A percentile compares a stretch with the other conserved stretches of the same genome.
phyloP scores from a whole-genome alignment of 139 green algal species.

The Gonium pectorale region DNA sequence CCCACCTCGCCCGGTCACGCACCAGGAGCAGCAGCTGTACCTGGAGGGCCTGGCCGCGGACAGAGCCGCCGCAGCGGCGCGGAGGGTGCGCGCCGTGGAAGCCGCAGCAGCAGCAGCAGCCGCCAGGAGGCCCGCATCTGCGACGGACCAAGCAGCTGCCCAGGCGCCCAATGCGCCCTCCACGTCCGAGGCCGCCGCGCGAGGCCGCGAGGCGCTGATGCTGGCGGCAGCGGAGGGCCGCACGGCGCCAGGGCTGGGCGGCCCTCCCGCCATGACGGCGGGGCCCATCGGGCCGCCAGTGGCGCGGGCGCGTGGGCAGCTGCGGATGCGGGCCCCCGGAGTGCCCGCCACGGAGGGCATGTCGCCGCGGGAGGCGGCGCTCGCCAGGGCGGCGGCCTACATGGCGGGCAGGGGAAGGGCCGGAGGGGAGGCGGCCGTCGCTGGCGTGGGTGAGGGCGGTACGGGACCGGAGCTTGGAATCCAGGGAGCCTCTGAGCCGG shows the following conservation, averaged over 20 bases:
- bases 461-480: not conserved
- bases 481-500: not conserved
- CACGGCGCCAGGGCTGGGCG: not conserved
- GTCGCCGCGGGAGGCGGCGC: conserved; percentile 18
- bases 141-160: too few species aligned
- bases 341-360: not conserved
- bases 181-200: not conserved
- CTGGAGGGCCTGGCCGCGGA: not conserved
- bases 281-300: conserved; percentile 13
- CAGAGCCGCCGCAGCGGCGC: not conserved
- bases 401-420: not conserved
- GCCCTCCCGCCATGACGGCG: not conserved
- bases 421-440: not conserved
- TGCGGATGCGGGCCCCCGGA: not conserved
- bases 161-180: too few species aligned
- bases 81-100: not conserved
- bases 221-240: conserved; percentile 13
- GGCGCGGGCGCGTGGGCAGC: not conserved
- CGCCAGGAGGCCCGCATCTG: not conserved
- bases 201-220: not conserved
- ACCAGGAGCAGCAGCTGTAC: conserved; percentile 16
- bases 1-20: not conserved
- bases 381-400: conserved; percentile 9
- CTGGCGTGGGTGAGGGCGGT: not conserved
- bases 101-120: not conserved